Conservation (phyloP, 2,329 filamentous ascomycete genomes). For the Rhynchosporium agropyri region DNA sequence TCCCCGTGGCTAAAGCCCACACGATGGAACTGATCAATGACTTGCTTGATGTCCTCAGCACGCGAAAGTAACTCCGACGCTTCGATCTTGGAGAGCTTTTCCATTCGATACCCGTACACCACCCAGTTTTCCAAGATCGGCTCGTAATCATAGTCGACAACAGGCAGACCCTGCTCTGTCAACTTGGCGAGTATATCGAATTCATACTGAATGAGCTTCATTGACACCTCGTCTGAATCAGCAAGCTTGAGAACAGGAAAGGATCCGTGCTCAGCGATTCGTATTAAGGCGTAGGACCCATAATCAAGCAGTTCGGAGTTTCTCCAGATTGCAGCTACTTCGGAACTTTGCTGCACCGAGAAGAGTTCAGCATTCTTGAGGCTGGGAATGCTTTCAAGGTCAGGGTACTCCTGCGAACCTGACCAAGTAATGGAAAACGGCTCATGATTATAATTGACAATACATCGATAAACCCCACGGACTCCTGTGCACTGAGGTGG, state of each 20-base stretch:
- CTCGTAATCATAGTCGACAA: not conserved
- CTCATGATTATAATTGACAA: not conserved
- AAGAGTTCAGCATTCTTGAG: not conserved
- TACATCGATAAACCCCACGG: not conserved
- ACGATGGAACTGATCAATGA: not conserved
- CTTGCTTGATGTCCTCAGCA: not conserved
- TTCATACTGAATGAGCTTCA: not conserved
- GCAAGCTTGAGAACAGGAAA: not conserved
- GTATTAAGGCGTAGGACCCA: not conserved
- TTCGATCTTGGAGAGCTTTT: not conserved
- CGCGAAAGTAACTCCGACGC: not conserved
- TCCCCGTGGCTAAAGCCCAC: not conserved
- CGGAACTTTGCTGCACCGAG: not conserved
- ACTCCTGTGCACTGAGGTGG: not conserved
- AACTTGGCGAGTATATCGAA: not conserved
- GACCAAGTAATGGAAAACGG: conserved; percentile 1
- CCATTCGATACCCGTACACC: not conserved
- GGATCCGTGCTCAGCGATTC: not conserved
- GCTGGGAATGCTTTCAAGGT: not conserved
- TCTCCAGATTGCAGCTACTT: not conserved
- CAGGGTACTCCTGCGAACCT: not conserved
- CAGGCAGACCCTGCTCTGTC: not conserved
- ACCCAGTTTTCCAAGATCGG: not conserved
- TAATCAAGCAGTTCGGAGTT: not conserved
- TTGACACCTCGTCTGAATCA: not conserved